A percentile compares a stretch with the other conserved stretches of the same genome.
Evolutionary conservation across 2,329 filamentous ascomycete genomes (phyloP).

Genomic region (Alternaria brassicae): DNA sequence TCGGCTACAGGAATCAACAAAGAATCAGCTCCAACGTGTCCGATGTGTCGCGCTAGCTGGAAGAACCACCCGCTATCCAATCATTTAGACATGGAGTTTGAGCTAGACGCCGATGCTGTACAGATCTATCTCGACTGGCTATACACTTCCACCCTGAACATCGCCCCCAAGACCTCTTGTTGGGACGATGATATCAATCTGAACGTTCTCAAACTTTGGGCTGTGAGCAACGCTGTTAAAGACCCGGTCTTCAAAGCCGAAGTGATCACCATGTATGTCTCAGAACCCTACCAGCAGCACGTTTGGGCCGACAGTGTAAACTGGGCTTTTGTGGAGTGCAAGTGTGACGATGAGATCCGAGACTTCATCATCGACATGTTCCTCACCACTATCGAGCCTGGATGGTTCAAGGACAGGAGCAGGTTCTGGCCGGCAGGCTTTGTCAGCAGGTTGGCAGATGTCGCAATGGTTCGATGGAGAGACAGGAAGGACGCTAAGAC

Average conservation of each 20-base stretch:
- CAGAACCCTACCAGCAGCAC: background rate
- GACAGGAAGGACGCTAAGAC: background rate
- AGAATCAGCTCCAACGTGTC: conserved; percentile 9
- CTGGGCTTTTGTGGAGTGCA: background rate
- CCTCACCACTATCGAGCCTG: background rate
- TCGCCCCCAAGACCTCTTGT: background rate
- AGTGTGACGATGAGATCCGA: background rate
- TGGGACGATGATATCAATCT: background rate
- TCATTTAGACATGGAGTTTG: background rate
- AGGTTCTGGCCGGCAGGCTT: background rate
- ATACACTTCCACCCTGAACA: conserved; percentile 6
- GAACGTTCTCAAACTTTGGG: background rate
- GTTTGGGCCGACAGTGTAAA: background rate
- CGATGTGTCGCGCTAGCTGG: conserved; percentile 26
- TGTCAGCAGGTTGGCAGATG: conserved; percentile 1
- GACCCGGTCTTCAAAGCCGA: background rate
- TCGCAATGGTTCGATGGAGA: background rate
- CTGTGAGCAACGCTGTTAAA: background rate
- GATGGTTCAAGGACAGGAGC: background rate
- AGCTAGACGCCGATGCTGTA: conserved; percentile 6
- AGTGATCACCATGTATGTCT: background rate
- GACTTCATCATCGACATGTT: background rate
- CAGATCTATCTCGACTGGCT: conserved; percentile 27
- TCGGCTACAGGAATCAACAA: background rate
- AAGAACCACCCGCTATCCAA: background rate